Conservation (phyloP, 495 filamentous ascomycete genomes). For the Aspergillus ellipticus region DNA sequence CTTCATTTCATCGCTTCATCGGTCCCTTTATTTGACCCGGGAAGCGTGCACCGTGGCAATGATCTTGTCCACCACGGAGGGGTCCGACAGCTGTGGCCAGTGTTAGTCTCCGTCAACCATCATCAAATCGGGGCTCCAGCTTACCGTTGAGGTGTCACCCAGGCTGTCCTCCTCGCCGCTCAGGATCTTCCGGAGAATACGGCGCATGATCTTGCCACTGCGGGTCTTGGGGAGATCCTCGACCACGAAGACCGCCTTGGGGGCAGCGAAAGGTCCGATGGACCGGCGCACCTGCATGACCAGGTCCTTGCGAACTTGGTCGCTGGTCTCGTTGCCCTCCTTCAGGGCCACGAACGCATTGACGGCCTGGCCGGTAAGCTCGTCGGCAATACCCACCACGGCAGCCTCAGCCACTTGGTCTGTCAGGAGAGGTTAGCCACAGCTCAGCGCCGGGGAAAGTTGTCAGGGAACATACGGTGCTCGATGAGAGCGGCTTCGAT, state of each 20-base stretch:
- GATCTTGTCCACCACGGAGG: conserved; percentile 83
- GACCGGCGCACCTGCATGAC: conserved; percentile 92
- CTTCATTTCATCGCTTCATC: conserved; percentile 21
- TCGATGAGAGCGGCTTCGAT: conserved; percentile 96
- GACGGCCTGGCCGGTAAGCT: conserved; percentile 93
- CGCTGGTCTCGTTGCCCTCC: conserved; percentile 71
- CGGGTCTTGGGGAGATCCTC: conserved; percentile 94
- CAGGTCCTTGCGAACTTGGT: conserved; percentile 87
- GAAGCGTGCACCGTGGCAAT: conserved; percentile 70
- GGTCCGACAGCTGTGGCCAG: conserved; percentile 72
- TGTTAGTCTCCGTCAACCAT: conserved; percentile 30
- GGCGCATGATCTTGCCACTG: conserved; percentile 97
- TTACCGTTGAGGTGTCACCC: conserved; percentile 87
- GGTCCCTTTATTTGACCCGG: conserved; percentile 46
- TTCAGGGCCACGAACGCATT: conserved; percentile 96
- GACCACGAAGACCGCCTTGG: conserved; percentile 86
- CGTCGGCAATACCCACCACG: conserved; percentile 89
- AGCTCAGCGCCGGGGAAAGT: not conserved
- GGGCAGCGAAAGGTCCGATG: conserved; percentile 95
- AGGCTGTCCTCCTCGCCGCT: conserved; percentile 95
- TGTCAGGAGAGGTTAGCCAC: conserved; percentile 19
- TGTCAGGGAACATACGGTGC: conserved; percentile 57
- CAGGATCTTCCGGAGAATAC: conserved; percentile 94
- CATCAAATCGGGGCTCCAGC: no score
- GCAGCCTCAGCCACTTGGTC: conserved; percentile 81